Evolutionary conservation across 371 early-diverging fungal genomes (phyloP), one percentile per base, ranked within the genome.

Genomic region (Rhizopus stolonifer): DNA sequence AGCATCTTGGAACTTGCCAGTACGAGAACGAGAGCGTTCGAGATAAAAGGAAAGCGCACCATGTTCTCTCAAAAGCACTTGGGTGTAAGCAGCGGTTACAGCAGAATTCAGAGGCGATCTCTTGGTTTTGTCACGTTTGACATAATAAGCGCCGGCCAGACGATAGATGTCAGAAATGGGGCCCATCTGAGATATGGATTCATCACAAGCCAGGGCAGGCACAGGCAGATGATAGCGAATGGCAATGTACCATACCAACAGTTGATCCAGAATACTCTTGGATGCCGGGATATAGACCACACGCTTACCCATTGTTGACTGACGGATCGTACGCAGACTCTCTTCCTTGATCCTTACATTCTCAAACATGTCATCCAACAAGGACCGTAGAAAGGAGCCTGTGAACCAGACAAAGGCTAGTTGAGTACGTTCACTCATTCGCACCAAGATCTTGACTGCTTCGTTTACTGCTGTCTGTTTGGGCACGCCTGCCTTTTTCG

Each of bases 351-450:
- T 61, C 10, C 74, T 66, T 4, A 78, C 65, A 58, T 64, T 59
- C 22, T 74, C 74, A 67, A 78, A 78, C 69, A 78, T 61, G 48
- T 70, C 64, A 4, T 68, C 69, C 9, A 78, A 52, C 1, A 78
- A 42, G 2, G 62, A 59, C 14, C 68, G 66, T 8, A 78, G 46
- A 23, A 78, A 70, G 0, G 71, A 67, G 2, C 73, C 73, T 2
- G 72, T 59, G 34, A 78, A 78, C 72, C 74, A 78, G 9, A 78
- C 74, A 49, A 74, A 78, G 2, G 73, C 67, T 6, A 74, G 40
- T 17, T 74, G 74, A 1, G 79, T 78, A n/a, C 79, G 64, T 42
- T 78, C 79, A 33, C 79, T 72, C 79, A 78, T 74, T 1, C 74
- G 62, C 49, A 65, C 51, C 34, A 74, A 46, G 11, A 74, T 72